A percentile compares a stretch with the other conserved stretches of the same genome.
Evolutionary conservation across 164 flowering plant genomes (phyloP).

Genomic region (Buxus sempervirens): DNA sequence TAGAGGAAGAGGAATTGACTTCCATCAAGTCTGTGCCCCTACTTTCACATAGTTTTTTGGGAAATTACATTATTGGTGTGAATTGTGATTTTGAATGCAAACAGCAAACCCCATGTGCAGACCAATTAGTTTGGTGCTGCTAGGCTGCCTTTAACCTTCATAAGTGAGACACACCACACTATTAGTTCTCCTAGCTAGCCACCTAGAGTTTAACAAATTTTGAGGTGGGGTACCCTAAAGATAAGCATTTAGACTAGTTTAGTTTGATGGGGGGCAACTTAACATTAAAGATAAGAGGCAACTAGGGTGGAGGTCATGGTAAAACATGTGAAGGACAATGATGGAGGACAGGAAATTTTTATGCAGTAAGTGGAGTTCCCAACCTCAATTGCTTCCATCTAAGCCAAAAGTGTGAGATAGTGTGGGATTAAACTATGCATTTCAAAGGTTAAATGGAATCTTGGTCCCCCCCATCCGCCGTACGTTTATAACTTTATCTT

Average conservation of each 20-base stretch:
- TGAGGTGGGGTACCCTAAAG: not conserved
- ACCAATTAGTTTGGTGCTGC: constrained; percentile 9
- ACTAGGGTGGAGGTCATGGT: not conserved
- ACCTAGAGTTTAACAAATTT: not conserved
- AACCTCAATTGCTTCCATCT: constrained; percentile 15
- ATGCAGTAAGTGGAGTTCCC: constrained; percentile 19
- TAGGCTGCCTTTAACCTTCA: constrained; percentile 7
- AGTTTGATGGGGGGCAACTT: no score
- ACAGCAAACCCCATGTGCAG: constrained; percentile 14
- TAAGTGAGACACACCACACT: not conserved
- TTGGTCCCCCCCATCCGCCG: constrained; percentile 33
- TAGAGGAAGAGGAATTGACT: not conserved
- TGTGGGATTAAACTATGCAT: not conserved
- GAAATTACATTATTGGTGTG: not conserved
- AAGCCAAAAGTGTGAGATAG: not conserved
- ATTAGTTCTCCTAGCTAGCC: no score
- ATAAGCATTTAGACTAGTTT: no score
- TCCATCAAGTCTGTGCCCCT: not conserved
- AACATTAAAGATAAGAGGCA: no score
- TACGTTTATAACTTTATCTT: constrained; percentile 15
- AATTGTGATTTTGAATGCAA: constrained; percentile 2
- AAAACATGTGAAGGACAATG: not conserved
- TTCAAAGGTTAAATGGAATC: constrained; percentile 29
- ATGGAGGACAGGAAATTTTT: not conserved
- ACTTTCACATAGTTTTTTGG: not conserved